Conservation (phyloP, 2,329 filamentous ascomycete genomes). For the Talaromyces verruculosus region DNA sequence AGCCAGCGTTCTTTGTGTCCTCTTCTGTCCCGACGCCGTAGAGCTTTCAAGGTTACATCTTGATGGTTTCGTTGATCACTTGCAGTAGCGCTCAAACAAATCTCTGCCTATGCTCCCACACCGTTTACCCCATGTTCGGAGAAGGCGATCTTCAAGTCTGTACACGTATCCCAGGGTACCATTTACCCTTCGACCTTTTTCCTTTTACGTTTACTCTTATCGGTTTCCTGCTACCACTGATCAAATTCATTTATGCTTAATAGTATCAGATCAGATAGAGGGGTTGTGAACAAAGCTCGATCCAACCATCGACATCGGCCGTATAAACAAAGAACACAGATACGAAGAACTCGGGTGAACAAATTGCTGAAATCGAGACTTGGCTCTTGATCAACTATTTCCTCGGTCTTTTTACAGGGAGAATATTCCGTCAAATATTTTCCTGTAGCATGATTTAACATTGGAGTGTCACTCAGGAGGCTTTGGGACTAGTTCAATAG, state of each 20-base stretch:
- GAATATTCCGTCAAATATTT: background rate
- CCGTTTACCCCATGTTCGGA: background rate
- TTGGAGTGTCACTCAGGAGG: background rate
- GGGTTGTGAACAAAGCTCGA: background rate
- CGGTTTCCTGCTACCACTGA: background rate
- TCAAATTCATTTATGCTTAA: background rate
- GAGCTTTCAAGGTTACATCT: background rate
- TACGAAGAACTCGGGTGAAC: background rate
- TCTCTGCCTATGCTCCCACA: background rate
- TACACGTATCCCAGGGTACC: background rate
- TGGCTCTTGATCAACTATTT: background rate
- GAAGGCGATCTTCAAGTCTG: background rate
- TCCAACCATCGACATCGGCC: background rate
- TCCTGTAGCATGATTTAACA: background rate
- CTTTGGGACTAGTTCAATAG: background rate
- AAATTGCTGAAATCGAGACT: background rate
- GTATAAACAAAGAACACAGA: background rate
- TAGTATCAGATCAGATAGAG: background rate
- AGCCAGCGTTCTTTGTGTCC: background rate
- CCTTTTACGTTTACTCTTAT: background rate
- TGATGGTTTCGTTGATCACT: background rate
- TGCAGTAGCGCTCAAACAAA: background rate
- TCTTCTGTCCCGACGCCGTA: background rate
- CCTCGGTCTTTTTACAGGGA: background rate
- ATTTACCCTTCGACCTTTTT: background rate